Base-by-base conservation (phyloP, 768 basidiomycete genomes). In the Russula earlei region DNA sequence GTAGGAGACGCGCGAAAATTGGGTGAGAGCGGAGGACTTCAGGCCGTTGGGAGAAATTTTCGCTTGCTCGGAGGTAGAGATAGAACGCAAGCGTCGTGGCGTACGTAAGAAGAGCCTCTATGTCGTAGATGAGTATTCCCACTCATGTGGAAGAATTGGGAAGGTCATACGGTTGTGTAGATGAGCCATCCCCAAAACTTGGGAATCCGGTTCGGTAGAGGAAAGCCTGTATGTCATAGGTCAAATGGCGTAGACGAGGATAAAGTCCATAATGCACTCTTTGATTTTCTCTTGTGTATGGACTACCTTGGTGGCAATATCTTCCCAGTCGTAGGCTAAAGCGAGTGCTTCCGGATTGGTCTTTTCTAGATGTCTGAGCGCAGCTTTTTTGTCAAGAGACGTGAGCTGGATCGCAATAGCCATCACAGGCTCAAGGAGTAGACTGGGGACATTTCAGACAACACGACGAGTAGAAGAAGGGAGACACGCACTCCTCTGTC, bases 51-150 rank as follows among this genome's bases (percentile, higher is more conserved):
- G 78, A 74, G 66, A 83, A 82, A 69, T 85, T 80, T 58, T 79
- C 74, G 38, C 77, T 78, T 22, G 87, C 75, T 17, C 88, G 82
- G n/a, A 98, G 76, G 68, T 93, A 83, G 38, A 98, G 73, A 71
- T 95, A 97, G 72, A 93, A 97, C 1, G 93, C 88, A 43, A 98
- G 83, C 2, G 83, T 85, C 0, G 92, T 89, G 19, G 89, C 78
- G 66, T 98, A 98, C 9, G 93, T 91, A 36, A 96, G 72, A 2
- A 95, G 75, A 1, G 92, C 80, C 75, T 98, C 94, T 97, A 68
- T 55, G 5, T 43, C 17, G 33, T 54, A 36, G 19, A 43, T 41
- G 27, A 52, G 27, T 15, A 20, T 17, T 34, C 38, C 20, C 0
- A 37, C 42, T 8, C 29, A 47, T 5, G 37, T 51, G n/a, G 55